phyloP scores from a whole-genome alignment of 768 basidiomycete species.

The Rhodocollybia butyracea region DNA sequence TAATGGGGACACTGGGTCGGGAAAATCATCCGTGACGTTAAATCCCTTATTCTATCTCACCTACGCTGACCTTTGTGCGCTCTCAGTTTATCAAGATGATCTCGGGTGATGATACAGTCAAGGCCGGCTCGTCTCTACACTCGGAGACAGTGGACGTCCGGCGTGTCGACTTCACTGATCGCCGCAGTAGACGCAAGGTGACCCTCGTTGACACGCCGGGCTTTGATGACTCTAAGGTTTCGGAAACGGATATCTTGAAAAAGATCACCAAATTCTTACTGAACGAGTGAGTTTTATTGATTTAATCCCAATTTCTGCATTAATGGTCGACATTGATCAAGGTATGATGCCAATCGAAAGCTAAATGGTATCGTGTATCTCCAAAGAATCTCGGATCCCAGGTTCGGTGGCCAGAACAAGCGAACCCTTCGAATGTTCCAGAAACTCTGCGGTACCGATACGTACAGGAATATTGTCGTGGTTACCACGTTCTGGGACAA shows the following conservation, averaged over 20 bases:
- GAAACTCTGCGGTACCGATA: conserved; percentile 36
- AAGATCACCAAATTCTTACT: conserved; percentile 25
- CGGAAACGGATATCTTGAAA: conserved; percentile 29
- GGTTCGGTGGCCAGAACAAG: conserved; percentile 31
- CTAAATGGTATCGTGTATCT: conserved; percentile 31
- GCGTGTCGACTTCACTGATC: conserved; percentile 3
- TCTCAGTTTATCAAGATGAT: conserved; percentile 6
- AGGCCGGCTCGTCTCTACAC: background rate
- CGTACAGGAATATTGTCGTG: conserved; percentile 41
- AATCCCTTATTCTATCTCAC: background rate
- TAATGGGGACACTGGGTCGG: conserved; percentile 7
- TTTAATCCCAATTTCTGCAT: too few relatives aligned
- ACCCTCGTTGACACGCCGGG: conserved; percentile 24
- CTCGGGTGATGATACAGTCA: background rate
- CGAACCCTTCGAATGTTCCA: conserved; percentile 41
- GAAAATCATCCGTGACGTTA: conserved; percentile 4
- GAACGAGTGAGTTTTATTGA: conserved; percentile 14
- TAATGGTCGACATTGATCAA: background rate
- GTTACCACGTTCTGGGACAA: conserved; percentile 40
- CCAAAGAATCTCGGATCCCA: conserved; percentile 31
- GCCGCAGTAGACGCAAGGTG: conserved; percentile 13
- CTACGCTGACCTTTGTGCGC: background rate
- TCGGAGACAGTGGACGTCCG: conserved; percentile 5
- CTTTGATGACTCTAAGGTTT: conserved; percentile 22
- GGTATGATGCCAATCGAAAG: conserved; percentile 6